phyloP scores from a whole-genome alignment of 2,329 filamentous ascomycete species.

The Fusarium nisikadoi region DNA sequence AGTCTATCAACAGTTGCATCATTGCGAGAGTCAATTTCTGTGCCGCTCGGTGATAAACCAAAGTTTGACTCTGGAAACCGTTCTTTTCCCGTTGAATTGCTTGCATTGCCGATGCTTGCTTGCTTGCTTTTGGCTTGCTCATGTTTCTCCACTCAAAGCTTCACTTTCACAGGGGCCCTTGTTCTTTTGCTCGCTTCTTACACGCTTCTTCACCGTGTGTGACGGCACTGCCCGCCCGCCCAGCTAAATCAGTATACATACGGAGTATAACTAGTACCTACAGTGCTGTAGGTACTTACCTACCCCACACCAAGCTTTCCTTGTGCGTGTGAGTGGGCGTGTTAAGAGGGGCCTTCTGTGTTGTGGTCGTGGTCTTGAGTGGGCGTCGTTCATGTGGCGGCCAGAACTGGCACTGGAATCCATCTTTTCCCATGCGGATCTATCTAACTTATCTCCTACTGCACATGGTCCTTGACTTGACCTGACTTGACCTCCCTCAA shows the following conservation, averaged over 20 bases:
- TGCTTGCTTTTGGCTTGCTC: slow-evolving; percentile 32
- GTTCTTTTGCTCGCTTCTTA: slow-evolving; percentile 31
- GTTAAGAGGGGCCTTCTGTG: slow-evolving; percentile 29
- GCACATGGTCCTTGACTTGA: background rate
- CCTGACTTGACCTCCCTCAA: slow-evolving; percentile 35
- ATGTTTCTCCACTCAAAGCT: slow-evolving; percentile 24
- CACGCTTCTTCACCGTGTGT: slow-evolving; percentile 40
- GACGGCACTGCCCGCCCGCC: slow-evolving; percentile 44
- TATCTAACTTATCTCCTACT: slow-evolving; percentile 29
- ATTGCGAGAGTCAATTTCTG: slow-evolving; percentile 14
- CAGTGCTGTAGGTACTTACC: background rate
- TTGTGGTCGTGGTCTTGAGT: slow-evolving; percentile 38
- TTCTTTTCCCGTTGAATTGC: slow-evolving; percentile 27
- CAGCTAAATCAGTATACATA: slow-evolving; percentile 36
- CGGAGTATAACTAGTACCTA: background rate
- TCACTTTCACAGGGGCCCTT: slow-evolving; percentile 29
- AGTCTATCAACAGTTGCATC: slow-evolving; percentile 13
- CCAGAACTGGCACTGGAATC: slow-evolving; percentile 44
- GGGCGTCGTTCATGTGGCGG: slow-evolving; percentile 44
- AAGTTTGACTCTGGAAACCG: slow-evolving; percentile 6
- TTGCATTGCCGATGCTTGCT: slow-evolving; percentile 41
- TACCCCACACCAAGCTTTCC: slow-evolving; percentile 45
- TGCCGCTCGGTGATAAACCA: background rate
- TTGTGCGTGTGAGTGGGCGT: slow-evolving; percentile 42
- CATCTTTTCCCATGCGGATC: slow-evolving; percentile 45